Evolutionary conservation across 257 asterid species (phyloP), one percentile per base, ranked within the genome.

Genomic region (Phtheirospermum japonicum): DNA sequence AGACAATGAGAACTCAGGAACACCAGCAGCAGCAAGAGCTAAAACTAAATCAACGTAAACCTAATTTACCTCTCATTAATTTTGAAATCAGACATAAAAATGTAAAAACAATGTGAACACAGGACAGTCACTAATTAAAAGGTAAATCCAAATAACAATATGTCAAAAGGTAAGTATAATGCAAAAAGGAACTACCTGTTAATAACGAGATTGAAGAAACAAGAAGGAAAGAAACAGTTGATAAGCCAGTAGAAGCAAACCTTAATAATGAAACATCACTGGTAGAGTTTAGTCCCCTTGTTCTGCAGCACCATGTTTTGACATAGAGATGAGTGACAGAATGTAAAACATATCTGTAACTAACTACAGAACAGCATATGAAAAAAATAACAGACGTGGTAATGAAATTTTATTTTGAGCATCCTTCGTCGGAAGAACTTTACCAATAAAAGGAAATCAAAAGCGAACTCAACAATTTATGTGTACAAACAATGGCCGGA

Each of bases 181-280:
- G 49, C 49, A 42, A 42, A 11, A 11, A 12, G 49, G 49, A 42
- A 42, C 49, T 12, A 42, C 17, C n/a, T 4, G 49, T 42, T 11
- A 42, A 42, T 42, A 42, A 42, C 3, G 18, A 42, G 54, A 48
- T 48, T 48, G 28, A 48, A 9, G 2, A 5, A 48, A 17, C 5
- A 17, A 48, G 54, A 48, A 48, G 54, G 54, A 48, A 48, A 48
- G 12, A 14, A 48, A 19, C 12, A 48, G 54, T 48, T 19, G 18
- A 48, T 16, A 48, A 17, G 54, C 28, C 49, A 9, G 17, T 42
- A 42, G 54, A 48, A 14, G 54, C 54, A 48, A 48, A 48, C 98
- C 98, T 88, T 57, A 60, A 59, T 55, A 67, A 75, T 56, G 68
- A 56, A 64, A 43, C 73, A 68, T 75, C 90, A 59, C 60, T 64